Evolutionary conservation across 176 grass and related monocot species (phyloP), one percentile per base, ranked within the genome.

Genomic region (Hordeum marinum): DNA sequence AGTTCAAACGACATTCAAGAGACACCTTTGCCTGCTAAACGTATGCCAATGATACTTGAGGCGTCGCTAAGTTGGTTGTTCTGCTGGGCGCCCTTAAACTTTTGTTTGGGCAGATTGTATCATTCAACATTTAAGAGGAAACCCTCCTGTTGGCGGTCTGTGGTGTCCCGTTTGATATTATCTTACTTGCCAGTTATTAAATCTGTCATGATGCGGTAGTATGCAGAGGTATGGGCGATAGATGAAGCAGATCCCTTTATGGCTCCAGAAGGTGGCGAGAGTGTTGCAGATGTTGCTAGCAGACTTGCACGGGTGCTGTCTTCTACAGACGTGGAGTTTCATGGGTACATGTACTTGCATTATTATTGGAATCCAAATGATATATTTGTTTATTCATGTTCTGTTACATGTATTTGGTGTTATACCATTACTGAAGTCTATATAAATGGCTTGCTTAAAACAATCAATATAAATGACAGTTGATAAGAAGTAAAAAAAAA

Each of bases 161-260:
- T 45, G 42, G 5, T 68, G 5, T 50, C 8, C 45, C 18, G 25
- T 46, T 2, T 7, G 36, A 80, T 52, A 12, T 41, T 5, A 34
- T 83, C 7, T 64, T 42, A 21, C 73, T 13, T 60, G 75, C 42
- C 27, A 24, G 21, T 86, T 80, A 36, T 66, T 86, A 43, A 82
- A 71, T 81, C 60, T 85, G 18, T 63, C 31, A 87, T 83, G 77
- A 26, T 45, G 43, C 24, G 25, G 40, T 83, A 98, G 93, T 98
- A 98, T 85, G 71, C 91, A 82, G 93, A 98, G 55, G 81, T 93
- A 78, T 98, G 95, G 95, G 85, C 90, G 3, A 43, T 92, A 78
- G 95, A 98, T 87, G 89, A 93, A 84, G 78, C 82, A 73, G 80
- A 95, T 83, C 95, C 92, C 67, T 90, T 85, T 73, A 24, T 83